Conservation (phyloP, 495 filamentous ascomycete genomes). For the Diplogelasinospora grovesii region DNA sequence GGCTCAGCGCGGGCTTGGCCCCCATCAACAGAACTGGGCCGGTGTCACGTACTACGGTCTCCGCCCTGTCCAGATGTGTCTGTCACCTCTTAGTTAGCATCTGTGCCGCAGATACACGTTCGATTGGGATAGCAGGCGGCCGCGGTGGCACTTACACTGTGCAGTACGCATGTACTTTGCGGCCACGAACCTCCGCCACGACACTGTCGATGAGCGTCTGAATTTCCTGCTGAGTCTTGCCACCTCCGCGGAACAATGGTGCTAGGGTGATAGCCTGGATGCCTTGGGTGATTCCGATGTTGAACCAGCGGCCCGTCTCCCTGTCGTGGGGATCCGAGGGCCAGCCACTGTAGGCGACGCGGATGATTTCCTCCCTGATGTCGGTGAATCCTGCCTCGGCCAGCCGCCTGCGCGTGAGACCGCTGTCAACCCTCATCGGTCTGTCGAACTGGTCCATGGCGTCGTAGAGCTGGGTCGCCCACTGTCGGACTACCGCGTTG, state of each 20-base stretch:
- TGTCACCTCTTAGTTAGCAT: too few relatives aligned
- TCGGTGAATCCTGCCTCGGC: conserved; percentile 74
- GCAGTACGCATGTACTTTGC: conserved; percentile 58
- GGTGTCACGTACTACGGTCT: too few relatives aligned
- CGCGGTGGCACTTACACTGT: conserved; percentile 61
- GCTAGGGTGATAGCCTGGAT: conserved; percentile 68
- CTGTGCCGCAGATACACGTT: too few relatives aligned
- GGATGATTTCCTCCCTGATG: conserved; percentile 66
- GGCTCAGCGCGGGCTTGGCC: too few relatives aligned
- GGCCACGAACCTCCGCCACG: conserved; percentile 61
- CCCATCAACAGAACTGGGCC: too few relatives aligned
- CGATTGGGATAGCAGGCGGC: too few relatives aligned
- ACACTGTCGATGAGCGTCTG: conserved; percentile 54
- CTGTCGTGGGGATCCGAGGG: conserved; percentile 59
- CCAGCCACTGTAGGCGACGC: conserved; percentile 75
- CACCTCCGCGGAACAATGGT: conserved; percentile 61
- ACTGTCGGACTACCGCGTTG: conserved; percentile 48
- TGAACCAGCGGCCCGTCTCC: conserved; percentile 79
- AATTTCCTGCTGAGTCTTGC: conserved; percentile 62
- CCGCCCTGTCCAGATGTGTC: too few relatives aligned
- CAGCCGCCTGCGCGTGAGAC: conserved; percentile 55
- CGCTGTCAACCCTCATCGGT: conserved; percentile 59
- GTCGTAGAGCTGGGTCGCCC: conserved; percentile 63
- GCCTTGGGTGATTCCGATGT: conserved; percentile 64
- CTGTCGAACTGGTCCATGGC: conserved; percentile 61